Base-by-base conservation (phyloP, 257 asterid genomes). In the Solanum tacnaense region DNA sequence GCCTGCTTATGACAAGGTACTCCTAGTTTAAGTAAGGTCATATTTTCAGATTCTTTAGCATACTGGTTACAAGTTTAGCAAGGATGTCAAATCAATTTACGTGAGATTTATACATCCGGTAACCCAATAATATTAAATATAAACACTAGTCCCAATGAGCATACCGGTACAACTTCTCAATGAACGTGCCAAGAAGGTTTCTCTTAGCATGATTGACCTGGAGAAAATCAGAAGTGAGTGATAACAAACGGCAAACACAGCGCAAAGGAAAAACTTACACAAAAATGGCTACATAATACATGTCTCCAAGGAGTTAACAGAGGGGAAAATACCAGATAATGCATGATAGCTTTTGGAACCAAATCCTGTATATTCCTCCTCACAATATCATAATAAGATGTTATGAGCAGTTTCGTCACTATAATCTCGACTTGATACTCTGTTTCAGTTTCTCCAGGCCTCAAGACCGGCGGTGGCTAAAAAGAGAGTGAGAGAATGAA, bases 341-440 rank as follows among this genome's bases (percentile, higher is more conserved):
- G 95, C 98, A 94, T 94, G 76, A 94, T 93, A 70, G 96, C 96
- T 89, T 94, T 94, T n/a, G 96, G 98, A 58, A 93, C 92, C 85
- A 89, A 88, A 88, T 94, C 96, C 89, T 94, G 94, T 18, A 93
- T 89, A 86, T 94, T 94, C 91, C 94, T 93, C 89, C 96, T 87
- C 11, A 92, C 96, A 73, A 94, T 93, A 91, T 94, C 93, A 87
- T 93, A 94, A 87, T 94, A 94, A 49, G 98, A 94, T 89, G 92
- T 86, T 60, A 94, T 79, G 46, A 94, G 92, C 84, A 93, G 86
- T 89, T 92, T 93, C 31, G 93, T 94, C 71, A 93, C 91, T 27
- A 89, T 20, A 86, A 94, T 93, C 88, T 93, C 98, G 67, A 94
- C 88, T 87, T 92, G 94, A 72, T 92, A 90, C 76, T 93, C 94